Percentiles rank a stretch among this genome's conserved stretches.
phyloP scores from a whole-genome alignment of 805 yeast genomes.

The Starmerella roubikii region DNA sequence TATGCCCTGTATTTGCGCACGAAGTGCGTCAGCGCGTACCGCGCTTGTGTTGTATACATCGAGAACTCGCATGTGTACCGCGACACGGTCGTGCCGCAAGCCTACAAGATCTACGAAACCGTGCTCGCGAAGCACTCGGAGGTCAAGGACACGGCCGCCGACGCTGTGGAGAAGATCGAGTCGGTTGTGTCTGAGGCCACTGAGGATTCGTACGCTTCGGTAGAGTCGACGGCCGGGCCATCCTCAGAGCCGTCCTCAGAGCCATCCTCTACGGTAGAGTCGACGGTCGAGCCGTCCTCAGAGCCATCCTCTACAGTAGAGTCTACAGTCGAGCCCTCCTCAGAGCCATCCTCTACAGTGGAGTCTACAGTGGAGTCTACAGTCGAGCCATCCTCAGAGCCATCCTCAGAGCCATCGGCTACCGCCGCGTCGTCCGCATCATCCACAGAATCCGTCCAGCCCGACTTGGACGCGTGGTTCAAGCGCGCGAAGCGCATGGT shows the following conservation, averaged over 20 bases:
- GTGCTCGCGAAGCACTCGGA: not conserved
- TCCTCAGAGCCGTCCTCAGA: not conserved
- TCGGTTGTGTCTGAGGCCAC: constrained; percentile 1
- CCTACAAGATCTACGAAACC: constrained; percentile 5
- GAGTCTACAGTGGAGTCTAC: not conserved
- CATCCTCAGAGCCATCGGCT: not conserved
- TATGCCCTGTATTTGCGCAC: too few relatives aligned
- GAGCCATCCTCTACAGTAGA: not conserved
- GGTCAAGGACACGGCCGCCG: not conserved
- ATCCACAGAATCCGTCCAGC: too few relatives aligned
- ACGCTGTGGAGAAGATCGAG: not conserved
- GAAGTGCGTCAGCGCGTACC: too few relatives aligned
- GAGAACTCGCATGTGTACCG: constrained; percentile 1
- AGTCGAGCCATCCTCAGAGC: not conserved
- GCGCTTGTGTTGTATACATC: too few relatives aligned
- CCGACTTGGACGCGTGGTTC: constrained; percentile 9
- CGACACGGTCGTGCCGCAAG: constrained; percentile 6
- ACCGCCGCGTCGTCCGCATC: not conserved
- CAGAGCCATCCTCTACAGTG: not conserved
- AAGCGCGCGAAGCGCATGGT: constrained; percentile 16
- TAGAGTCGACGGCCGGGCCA: not conserved
- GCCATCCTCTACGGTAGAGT: not conserved
- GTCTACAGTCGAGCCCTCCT: not conserved
- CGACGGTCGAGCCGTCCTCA: too few relatives aligned
- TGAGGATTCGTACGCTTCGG: not conserved